These are phyloP conservation scores for Pseudofabraea citricarpa DNA, from an alignment of 2,329 filamentous ascomycete genomes.

Conservation along the genomic window DNA sequence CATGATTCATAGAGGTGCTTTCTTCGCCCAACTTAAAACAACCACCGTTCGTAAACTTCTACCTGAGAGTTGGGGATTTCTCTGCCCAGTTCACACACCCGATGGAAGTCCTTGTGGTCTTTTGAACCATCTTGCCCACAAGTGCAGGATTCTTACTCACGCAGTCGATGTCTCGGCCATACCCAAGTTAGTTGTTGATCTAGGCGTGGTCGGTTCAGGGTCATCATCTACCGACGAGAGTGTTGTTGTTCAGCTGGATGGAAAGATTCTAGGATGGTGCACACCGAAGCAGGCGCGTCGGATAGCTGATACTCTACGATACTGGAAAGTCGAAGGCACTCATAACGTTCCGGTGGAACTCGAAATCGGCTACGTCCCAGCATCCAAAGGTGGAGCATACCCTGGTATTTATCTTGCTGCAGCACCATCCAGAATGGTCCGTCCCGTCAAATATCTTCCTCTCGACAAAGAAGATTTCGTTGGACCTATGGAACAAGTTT, in stretches of 20 bases:
- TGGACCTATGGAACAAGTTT: slow-evolving; percentile 92
- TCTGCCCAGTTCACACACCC: slow-evolving; percentile 95
- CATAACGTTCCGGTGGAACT: slow-evolving; percentile 77
- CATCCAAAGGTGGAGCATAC: slow-evolving; percentile 87
- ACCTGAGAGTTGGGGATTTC: slow-evolving; percentile 95
- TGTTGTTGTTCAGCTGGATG: slow-evolving; percentile 86
- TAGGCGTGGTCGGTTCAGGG: slow-evolving; percentile 73
- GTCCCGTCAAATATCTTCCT: slow-evolving; percentile 88
- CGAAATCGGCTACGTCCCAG: slow-evolving; percentile 88
- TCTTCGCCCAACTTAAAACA: slow-evolving; percentile 96
- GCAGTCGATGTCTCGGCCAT: slow-evolving; percentile 70
- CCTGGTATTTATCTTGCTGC: slow-evolving; percentile 94
- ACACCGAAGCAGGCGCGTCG: slow-evolving; percentile 74
- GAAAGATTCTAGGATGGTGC: slow-evolving; percentile 85
- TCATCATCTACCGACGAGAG: slow-evolving; percentile 78
- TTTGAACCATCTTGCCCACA: slow-evolving; percentile 91
- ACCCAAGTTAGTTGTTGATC: slow-evolving; percentile 67
- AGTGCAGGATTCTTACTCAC: slow-evolving; percentile 82
- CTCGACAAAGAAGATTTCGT: slow-evolving; percentile 83
- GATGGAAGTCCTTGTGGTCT: slow-evolving; percentile 94
- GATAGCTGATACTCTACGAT: slow-evolving; percentile 81
- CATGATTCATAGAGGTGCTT: slow-evolving; percentile 97
- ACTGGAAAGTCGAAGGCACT: slow-evolving; percentile 91
- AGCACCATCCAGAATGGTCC: slow-evolving; percentile 77
- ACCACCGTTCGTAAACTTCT: slow-evolving; percentile 93